phyloP scores from a whole-genome alignment of 192 early-diverging fungal genomes.

The Entophlyctis helioformis region DNA sequence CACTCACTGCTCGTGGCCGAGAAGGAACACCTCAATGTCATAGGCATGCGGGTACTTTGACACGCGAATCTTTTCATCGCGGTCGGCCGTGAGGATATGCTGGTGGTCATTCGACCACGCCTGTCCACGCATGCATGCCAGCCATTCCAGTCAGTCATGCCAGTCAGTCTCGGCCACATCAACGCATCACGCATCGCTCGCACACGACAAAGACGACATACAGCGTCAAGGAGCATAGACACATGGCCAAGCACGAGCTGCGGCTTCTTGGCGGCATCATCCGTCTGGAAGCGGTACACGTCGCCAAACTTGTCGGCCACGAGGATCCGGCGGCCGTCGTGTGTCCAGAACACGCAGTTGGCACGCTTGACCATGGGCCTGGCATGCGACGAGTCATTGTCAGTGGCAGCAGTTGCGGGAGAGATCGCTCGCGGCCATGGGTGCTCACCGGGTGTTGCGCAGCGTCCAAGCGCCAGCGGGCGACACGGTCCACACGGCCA shows the following conservation, averaged over 20 bases:
- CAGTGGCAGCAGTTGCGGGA: too few species aligned
- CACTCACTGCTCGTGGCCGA: slow-evolving; percentile 79
- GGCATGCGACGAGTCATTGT: too few species aligned
- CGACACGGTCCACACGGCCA: too few species aligned
- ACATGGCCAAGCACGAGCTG: slow-evolving; percentile 76
- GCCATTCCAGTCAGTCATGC: neutral
- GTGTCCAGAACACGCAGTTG: slow-evolving; percentile 62
- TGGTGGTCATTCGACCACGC: slow-evolving; percentile 13
- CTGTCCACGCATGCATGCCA: neutral
- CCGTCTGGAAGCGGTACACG: slow-evolving; percentile 45
- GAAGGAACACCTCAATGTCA: slow-evolving; percentile 77
- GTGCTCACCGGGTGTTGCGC: too few species aligned
- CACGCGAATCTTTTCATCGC: slow-evolving; percentile 97
- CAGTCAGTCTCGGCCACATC: neutral
- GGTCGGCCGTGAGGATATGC: slow-evolving; percentile 79
- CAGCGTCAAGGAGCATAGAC: slow-evolving; percentile 83
- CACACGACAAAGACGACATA: slow-evolving; percentile 12
- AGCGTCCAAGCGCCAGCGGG: too few species aligned
- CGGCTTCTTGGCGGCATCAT: slow-evolving; percentile 20
- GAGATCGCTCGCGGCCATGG: too few species aligned
- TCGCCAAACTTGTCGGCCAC: slow-evolving; percentile 96
- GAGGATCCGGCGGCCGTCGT: slow-evolving; percentile 46
- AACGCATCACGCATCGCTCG: too few species aligned
- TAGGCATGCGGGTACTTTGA: slow-evolving; percentile 80
- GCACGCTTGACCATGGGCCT: slow-evolving; percentile 44